These are phyloP conservation scores for Mortierella sp. DNA, from an alignment of 371 early-diverging fungal genomes.

Conservation along the genomic window DNA sequence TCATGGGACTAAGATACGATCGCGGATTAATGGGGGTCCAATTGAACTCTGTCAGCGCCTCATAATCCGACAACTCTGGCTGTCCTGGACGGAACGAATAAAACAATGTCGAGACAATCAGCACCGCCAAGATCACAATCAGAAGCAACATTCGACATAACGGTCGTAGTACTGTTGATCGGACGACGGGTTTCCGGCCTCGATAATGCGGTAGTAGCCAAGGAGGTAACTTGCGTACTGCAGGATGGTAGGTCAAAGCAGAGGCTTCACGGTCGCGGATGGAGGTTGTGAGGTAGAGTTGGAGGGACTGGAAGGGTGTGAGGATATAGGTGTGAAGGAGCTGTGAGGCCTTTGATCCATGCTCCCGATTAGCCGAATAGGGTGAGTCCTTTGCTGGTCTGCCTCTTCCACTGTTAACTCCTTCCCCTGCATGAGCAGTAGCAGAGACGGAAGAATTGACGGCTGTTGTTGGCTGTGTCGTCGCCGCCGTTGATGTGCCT, in stretches of 20 bases:
- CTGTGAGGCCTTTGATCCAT: conserved; percentile 21
- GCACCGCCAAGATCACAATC: conserved; percentile 18
- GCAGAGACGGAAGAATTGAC: background rate
- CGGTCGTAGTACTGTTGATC: conserved; percentile 34
- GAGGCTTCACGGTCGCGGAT: conserved; percentile 29
- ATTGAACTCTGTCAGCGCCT: conserved; percentile 57
- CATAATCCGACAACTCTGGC: conserved; percentile 26
- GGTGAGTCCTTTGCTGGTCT: background rate
- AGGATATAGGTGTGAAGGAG: conserved; percentile 22
- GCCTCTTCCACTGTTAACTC: background rate
- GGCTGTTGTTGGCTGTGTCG: background rate
- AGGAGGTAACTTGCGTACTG: conserved; percentile 23
- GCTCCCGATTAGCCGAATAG: conserved; percentile 1
- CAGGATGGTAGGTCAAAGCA: background rate
- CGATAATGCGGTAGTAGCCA: conserved; percentile 43
- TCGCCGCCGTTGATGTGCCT: background rate
- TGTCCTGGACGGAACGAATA: conserved; percentile 24
- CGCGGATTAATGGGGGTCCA: conserved; percentile 71
- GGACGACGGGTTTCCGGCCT: conserved; percentile 16
- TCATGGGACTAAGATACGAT: conserved; percentile 69
- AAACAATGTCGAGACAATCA: conserved; percentile 37
- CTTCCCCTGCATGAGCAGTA: conserved; percentile 11
- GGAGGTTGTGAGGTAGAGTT: conserved; percentile 28
- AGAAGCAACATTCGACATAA: conserved; percentile 26
- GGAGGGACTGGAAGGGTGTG: conserved; percentile 25